A percentile compares a stretch with the other conserved stretches of the same genome.
Evolutionary conservation across 352 stramenopile genomes (phyloP).

Genomic region (Nothophytophthora sp.): DNA sequence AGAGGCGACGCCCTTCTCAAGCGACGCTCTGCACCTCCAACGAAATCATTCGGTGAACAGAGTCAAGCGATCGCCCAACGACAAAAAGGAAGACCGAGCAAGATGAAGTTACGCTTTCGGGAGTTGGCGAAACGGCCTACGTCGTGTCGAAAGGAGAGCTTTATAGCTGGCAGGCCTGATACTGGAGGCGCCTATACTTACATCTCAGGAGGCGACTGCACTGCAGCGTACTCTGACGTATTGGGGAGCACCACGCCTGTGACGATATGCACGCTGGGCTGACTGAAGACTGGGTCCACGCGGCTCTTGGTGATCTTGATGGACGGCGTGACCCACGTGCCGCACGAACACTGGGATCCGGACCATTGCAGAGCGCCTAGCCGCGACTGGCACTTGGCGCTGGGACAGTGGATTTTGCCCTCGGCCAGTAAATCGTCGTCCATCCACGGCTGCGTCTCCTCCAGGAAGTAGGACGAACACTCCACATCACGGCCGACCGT

Average conservation of each 20-base stretch:
- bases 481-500: constrained; percentile 28
- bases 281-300: constrained; percentile 45
- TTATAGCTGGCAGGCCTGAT: no score
- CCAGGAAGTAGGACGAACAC: constrained; percentile 76
- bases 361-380: constrained; percentile 75
- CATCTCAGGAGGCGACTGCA: constrained; percentile 8
- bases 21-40: no score
- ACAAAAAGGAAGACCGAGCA: no score
- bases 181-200: no score
- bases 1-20: no score
- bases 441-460: constrained; percentile 75
- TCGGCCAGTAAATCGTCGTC: constrained; percentile 58
- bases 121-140: no score
- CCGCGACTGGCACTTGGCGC: constrained; percentile 65
- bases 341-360: constrained; percentile 82
- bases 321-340: constrained; percentile 82
- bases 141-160: no score
- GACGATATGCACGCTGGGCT: constrained; percentile 32
- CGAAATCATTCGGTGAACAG: no score
- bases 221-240: neutral
- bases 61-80: no score
- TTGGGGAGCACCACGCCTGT: constrained; percentile 28
- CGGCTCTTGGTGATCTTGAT: constrained; percentile 86
- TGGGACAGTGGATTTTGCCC: constrained; percentile 76
- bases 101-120: no score